A percentile compares a stretch with the other conserved stretches of the same genome.
Conservation (phyloP, 306 rosid species). For the Hippophae rhamnoides region DNA sequence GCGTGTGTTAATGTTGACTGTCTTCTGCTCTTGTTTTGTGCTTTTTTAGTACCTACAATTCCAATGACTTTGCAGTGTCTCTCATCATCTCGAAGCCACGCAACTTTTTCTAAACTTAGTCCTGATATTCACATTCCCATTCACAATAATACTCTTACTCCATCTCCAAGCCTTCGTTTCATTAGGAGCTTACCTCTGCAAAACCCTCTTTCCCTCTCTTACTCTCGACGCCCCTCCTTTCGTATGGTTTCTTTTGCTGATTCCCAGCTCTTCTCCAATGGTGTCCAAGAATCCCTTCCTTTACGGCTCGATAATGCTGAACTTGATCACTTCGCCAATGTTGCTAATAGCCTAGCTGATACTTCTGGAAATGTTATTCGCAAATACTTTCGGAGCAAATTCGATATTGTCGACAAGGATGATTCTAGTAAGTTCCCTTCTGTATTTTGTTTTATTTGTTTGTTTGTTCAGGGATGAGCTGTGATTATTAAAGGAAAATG, state of each 20-base stretch:
- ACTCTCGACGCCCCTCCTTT: conserved; percentile 12
- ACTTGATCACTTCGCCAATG: conserved; percentile 38
- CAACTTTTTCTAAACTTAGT: too few species aligned
- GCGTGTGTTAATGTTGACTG: too few species aligned
- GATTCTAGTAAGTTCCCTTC: conserved; percentile 43
- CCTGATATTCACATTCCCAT: not conserved
- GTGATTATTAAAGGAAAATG: not conserved
- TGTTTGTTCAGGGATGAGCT: conserved; percentile 5
- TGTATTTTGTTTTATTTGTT: not conserved
- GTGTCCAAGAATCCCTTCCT: conserved; percentile 4
- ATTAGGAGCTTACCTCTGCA: not conserved
- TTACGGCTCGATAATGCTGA: conserved; percentile 15
- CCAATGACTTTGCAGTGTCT: too few species aligned
- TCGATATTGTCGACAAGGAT: conserved; percentile 60
- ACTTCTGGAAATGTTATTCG: conserved; percentile 75
- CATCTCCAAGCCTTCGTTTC: not conserved
- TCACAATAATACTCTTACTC: not conserved
- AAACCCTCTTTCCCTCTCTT: conserved; percentile 1
- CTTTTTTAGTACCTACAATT: too few species aligned
- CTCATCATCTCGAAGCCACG: too few species aligned
- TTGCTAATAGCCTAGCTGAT: conserved; percentile 64
- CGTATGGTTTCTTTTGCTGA: conserved; percentile 28
- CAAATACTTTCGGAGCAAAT: conserved; percentile 59
- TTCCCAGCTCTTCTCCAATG: conserved; percentile 8
- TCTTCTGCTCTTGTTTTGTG: too few species aligned